phyloP scores from a whole-genome alignment of 164 flowering plant genomes.

The Tetrastigma voinierianum region DNA sequence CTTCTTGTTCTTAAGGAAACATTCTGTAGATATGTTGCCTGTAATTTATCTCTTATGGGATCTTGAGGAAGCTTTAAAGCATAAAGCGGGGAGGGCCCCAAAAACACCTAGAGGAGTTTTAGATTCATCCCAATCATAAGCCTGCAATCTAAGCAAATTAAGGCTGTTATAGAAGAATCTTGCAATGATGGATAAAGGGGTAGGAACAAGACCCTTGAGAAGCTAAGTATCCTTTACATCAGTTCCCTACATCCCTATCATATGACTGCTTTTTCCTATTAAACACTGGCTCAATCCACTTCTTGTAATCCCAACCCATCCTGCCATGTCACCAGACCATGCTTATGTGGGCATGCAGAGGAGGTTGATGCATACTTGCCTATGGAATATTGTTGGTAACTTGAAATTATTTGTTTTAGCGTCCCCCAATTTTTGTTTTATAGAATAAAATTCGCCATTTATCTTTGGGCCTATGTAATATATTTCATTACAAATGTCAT shows the following conservation, averaged over 20 bases:
- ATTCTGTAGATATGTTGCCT: conserved; percentile 46
- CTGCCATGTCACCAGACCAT: conserved; percentile 35
- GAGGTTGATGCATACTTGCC: conserved; percentile 1
- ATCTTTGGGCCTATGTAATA: no score
- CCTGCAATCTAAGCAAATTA: conserved; percentile 45
- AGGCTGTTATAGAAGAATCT: conserved; percentile 75
- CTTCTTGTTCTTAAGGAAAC: conserved; percentile 27
- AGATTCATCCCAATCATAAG: conserved; percentile 41
- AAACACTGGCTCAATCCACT: conserved; percentile 16
- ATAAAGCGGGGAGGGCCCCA: conserved; percentile 28
- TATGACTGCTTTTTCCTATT: conserved; percentile 40
- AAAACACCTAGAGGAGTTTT: conserved; percentile 20
- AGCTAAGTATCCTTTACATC: conserved; percentile 58
- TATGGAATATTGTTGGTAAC: not conserved
- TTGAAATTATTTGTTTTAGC: not conserved
- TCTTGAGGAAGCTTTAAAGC: conserved; percentile 26
- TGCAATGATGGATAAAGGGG: conserved; percentile 48
- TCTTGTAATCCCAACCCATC: conserved; percentile 20
- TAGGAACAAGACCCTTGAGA: conserved; percentile 53
- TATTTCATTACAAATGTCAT: no score
- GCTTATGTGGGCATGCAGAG: conserved; percentile 13
- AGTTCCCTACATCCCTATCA: conserved; percentile 42
- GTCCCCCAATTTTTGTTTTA: no score
- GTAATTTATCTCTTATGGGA: conserved; percentile 29
- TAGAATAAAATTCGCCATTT: no score